Evolutionary conservation across 768 basidiomycete species (phyloP).

Genomic region (Coprinellus micaceus): DNA sequence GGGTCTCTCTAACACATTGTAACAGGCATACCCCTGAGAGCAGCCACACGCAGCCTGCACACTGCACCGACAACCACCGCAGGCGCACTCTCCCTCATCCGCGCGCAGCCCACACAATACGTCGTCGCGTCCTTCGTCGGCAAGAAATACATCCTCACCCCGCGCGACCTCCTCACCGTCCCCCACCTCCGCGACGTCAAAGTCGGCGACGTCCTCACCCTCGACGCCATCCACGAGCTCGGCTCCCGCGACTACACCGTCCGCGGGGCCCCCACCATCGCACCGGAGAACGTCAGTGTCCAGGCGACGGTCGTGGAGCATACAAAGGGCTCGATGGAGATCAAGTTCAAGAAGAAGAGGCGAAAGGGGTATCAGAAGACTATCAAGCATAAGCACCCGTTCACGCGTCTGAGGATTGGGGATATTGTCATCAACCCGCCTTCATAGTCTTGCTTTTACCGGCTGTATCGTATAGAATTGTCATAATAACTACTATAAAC

Average conservation of each 20-base stretch:
- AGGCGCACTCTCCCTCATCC: constrained; percentile 74
- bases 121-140: constrained; percentile 85
- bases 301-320: constrained; percentile 95
- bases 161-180: constrained; percentile 89
- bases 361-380: constrained; percentile 98
- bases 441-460: constrained; percentile 22
- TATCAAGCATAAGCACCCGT: constrained; percentile 89
- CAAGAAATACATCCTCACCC: constrained; percentile 83
- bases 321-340: constrained; percentile 91
- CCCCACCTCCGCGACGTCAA: constrained; percentile 82
- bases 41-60: constrained; percentile 23
- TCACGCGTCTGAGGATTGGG: constrained; percentile 91
- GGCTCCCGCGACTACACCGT: constrained; percentile 95
- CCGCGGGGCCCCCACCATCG: constrained; percentile 71
- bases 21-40: constrained; percentile 9
- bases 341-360: constrained; percentile 93
- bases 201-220: constrained; percentile 79
- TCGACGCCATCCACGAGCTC: constrained; percentile 88
- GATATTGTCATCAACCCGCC: constrained; percentile 53
- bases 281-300: constrained; percentile 63
- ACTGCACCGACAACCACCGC: constrained; percentile 37
- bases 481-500: constrained; percentile 11
- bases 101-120: constrained; percentile 90
- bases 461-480: constrained; percentile 16
- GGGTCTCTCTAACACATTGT: neutral